A percentile compares a stretch with the other conserved stretches of the same genome.
These are phyloP conservation scores for Lanmaoa rubissima DNA, from an alignment of 768 basidiomycete species.

Conservation along the genomic window DNA sequence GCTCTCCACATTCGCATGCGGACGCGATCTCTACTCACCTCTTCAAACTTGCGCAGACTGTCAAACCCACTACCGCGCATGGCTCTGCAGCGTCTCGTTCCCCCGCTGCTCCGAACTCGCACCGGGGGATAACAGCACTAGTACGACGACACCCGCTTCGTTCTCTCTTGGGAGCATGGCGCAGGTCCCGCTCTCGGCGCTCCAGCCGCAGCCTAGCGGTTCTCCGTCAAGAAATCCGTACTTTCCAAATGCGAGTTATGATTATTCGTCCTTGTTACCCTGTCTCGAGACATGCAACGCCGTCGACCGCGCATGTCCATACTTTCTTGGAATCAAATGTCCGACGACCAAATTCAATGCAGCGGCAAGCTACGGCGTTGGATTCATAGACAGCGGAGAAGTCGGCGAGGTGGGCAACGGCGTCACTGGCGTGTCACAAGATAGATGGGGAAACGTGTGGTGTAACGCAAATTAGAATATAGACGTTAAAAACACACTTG, in stretches of 20 bases:
- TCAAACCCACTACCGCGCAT: conserved; percentile 65
- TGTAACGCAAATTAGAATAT: conserved; percentile 47
- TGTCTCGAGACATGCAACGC: conserved; percentile 77
- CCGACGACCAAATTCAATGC: conserved; percentile 63
- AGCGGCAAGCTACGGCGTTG: conserved; percentile 68
- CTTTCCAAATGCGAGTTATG: conserved; percentile 42
- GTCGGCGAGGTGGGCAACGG: conserved; percentile 47
- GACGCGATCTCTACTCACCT: conserved; percentile 77
- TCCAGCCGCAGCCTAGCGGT: conserved; percentile 43
- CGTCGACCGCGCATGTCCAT: conserved; percentile 75
- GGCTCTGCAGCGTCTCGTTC: conserved; percentile 75
- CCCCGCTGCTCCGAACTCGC: conserved; percentile 67
- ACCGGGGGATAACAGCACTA: conserved; percentile 22
- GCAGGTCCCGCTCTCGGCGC: conserved; percentile 48
- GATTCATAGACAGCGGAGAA: conserved; percentile 59
- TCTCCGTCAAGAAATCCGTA: conserved; percentile 42
- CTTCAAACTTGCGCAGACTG: conserved; percentile 77
- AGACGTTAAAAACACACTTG: background rate
- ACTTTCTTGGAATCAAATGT: conserved; percentile 67
- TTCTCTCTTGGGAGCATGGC: conserved; percentile 18
- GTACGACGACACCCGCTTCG: conserved; percentile 7
- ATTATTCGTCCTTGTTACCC: conserved; percentile 67
- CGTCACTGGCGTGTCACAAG: conserved; percentile 52
- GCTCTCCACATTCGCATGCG: conserved; percentile 74
- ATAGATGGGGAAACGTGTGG: conserved; percentile 76